Conservation (phyloP, 495 filamentous ascomycete species). For the Filosporella fistucella region DNA sequence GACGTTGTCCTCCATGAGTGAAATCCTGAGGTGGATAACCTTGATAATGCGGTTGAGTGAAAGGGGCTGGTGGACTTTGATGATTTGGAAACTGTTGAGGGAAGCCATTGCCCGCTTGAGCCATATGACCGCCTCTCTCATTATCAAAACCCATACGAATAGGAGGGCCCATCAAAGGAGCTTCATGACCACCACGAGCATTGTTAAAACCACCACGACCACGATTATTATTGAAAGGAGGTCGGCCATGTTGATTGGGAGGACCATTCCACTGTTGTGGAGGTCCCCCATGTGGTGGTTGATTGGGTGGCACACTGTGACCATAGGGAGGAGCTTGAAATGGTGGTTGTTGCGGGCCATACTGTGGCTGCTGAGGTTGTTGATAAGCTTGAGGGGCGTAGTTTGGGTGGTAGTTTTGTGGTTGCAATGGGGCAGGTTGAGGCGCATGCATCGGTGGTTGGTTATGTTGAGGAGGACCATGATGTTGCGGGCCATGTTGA, state of each 20-base stretch:
- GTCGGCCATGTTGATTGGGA: slow-evolving; percentile 12
- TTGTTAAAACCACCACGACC: slow-evolving; percentile 22
- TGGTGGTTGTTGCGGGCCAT: slow-evolving; percentile 30
- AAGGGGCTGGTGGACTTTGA: slow-evolving; percentile 30
- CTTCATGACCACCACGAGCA: slow-evolving; percentile 39
- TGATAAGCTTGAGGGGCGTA: slow-evolving; percentile 45
- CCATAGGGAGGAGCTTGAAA: slow-evolving; percentile 26
- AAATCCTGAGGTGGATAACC: slow-evolving; percentile 31
- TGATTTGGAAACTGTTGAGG: slow-evolving; percentile 26
- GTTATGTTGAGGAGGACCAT: slow-evolving; percentile 29
- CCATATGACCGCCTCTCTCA: slow-evolving; percentile 30
- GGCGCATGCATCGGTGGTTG: slow-evolving; percentile 25
- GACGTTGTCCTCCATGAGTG: slow-evolving; percentile 18
- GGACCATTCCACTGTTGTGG: slow-evolving; percentile 30
- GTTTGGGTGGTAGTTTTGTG: slow-evolving; percentile 45
- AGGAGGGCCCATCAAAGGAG: slow-evolving; percentile 52
- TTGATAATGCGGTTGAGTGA: slow-evolving; percentile 28
- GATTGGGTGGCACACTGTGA: slow-evolving; percentile 20
- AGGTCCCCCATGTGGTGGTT: slow-evolving; percentile 27
- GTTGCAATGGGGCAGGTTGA: slow-evolving; percentile 35
- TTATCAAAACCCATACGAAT: slow-evolving; percentile 55
- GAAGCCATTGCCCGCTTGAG: slow-evolving; percentile 43
- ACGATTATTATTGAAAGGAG: slow-evolving; percentile 18
- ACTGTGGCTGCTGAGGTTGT: slow-evolving; percentile 20
- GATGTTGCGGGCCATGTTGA: slow-evolving; percentile 25